Evolutionary conservation across 306 rosid genomes (phyloP).

Genomic region (Dryas drummondii): DNA sequence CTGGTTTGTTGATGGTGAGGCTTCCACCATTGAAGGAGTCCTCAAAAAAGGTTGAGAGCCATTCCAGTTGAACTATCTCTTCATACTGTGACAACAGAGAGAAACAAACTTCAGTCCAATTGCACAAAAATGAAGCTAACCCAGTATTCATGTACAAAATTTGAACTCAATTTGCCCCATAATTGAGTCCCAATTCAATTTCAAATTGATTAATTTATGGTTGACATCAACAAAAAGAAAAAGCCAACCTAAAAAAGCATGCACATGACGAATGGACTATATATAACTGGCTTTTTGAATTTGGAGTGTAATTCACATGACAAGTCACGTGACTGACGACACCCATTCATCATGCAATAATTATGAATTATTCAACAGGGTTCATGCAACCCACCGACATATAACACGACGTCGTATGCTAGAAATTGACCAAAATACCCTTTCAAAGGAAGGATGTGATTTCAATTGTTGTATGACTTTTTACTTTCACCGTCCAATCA

Average conservation of each 20-base stretch:
- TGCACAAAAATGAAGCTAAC: background rate
- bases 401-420: too few relatives aligned
- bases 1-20: constrained; percentile 70
- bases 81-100: constrained; percentile 53
- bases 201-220: background rate
- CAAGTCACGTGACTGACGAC: constrained; percentile 9
- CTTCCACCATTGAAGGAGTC: constrained; percentile 78
- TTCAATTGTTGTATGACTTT: too few relatives aligned
- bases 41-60: constrained; percentile 89
- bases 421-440: background rate
- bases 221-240: background rate
- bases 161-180: background rate
- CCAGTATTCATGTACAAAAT: background rate
- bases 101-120: background rate
- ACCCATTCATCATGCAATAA: background rate
- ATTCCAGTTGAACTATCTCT: constrained; percentile 87
- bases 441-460: too few relatives aligned
- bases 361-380: too few relatives aligned
- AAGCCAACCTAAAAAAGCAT: too few relatives aligned
- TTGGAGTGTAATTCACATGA: background rate
- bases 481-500: background rate
- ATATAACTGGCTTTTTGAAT: background rate
- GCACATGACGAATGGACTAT: background rate
- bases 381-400: too few relatives aligned
- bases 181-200: background rate